These are phyloP conservation scores for Globisporangium cylindrosporum DNA, from an alignment of 352 stramenopile genomes.

Conservation along the genomic window DNA sequence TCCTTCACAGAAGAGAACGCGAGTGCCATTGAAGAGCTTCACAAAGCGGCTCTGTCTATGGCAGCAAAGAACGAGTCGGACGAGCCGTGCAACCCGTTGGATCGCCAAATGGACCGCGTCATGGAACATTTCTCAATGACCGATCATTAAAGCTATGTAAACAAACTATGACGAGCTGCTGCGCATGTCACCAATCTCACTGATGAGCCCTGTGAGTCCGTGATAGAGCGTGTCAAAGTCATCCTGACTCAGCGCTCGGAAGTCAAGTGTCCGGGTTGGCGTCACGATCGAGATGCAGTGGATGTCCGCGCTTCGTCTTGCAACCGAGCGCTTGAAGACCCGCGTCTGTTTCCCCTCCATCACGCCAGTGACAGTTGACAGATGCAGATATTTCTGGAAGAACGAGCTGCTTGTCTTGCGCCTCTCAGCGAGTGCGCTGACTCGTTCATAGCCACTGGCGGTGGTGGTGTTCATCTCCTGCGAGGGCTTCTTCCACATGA, in stretches of 20 bases:
- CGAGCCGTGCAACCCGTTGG: slow-evolving; percentile 12
- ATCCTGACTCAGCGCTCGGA: slow-evolving; percentile 31
- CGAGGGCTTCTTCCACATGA: slow-evolving; percentile 42
- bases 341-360: slow-evolving; percentile 36
- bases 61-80: background rate
- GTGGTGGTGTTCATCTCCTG: background rate
- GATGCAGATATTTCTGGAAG: slow-evolving; percentile 29
- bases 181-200: slow-evolving; percentile 12
- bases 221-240: slow-evolving; percentile 33
- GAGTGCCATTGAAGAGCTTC: background rate
- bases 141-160: background rate
- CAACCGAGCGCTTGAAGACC: slow-evolving; percentile 31
- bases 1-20: background rate
- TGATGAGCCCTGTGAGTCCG: slow-evolving; percentile 29
- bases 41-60: background rate
- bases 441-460: slow-evolving; percentile 7
- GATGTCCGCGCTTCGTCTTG: slow-evolving; percentile 24
- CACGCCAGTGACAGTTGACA: slow-evolving; percentile 33
- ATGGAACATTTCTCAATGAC: slow-evolving; percentile 1
- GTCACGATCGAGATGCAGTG: slow-evolving; percentile 41
- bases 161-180: slow-evolving; percentile 3
- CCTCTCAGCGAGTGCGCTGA: background rate
- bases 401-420: slow-evolving; percentile 18
- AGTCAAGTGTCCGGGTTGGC: slow-evolving; percentile 36
- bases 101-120: slow-evolving; percentile 9